Evolutionary conservation across 208 protist species (phyloP), one percentile per base, ranked within the genome.

Genomic region (Leishmania braziliensis): DNA sequence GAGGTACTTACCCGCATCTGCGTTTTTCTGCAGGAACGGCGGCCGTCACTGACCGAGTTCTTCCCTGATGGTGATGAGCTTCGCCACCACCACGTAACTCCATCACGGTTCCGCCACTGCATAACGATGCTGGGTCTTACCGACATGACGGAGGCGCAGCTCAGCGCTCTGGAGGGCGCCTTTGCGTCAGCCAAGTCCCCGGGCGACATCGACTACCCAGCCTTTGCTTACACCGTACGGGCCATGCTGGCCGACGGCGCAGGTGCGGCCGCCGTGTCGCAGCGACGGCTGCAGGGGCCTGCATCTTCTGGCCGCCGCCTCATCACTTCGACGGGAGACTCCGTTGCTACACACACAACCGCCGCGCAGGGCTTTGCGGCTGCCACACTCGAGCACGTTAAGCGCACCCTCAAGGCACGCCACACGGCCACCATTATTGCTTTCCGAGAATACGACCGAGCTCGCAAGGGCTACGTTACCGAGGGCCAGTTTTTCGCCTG

Each of bases 11-110:
- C 51, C 50, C 78, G 81, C 43, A 81, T 97, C 46, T 93, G 89
- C 73, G 86, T 86, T 68, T 95, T 93, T 83, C 33, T 97, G 74
- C 90, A 92, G 78, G 90, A 94, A 83, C 92, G 92, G 66, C 86
- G 89, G n/a, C 87, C 90, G 2, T 85, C 90, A 48, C 39, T 97
- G 14, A 76, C 70, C 9, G 92, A 97, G 77, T 97, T 95, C 78
- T 97, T 97, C 76, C 91, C 90, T 6, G 95, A 98, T 73, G 92
- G 91, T 66, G 95, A 98, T 81, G 89, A 91, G 83, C 86, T 98
- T 66, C 91, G 93, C 56, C 92, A 97, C 81, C 85, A 86, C n/a
- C 89, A 91, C 75, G 91, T 98, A 53, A 90, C 90, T 12, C 81
- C 84, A 6, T 84, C 87, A n/a, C 93, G 92, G 71, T 98, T 98